Evolutionary conservation across 768 basidiomycete species (phyloP), one percentile per base, ranked within the genome.

Genomic region (Naganishia vaughanmartiniae): DNA sequence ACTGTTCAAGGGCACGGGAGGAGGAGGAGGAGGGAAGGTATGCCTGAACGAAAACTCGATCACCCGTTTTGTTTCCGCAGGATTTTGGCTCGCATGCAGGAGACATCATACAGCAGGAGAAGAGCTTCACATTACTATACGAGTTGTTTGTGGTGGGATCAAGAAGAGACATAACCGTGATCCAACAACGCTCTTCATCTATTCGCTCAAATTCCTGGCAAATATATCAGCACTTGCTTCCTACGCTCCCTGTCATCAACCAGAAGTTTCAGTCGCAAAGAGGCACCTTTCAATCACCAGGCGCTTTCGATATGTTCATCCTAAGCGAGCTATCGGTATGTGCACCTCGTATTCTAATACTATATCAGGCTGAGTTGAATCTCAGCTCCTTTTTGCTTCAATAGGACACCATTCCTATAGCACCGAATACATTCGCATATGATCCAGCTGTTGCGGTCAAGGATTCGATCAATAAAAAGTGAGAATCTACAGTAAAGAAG

Each of bases 401-500:
- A 58, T 28, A 63, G 60, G 60, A 63, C 17, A 63, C 39, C 21
- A 63, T 63, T 7, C 42, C 60, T 2, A 63, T 63, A 39, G 60
- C 60, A 26, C 60, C 60, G 2, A 63, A 63, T 30, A 63, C 60
- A 7, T 63, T 63, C 26, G 60, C 60, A 42, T 63, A 63, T 36
- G 88, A 90, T 0, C 85, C 87, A 48, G 89, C 90, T 56, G 87
- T 90, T 56, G 91, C 93, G 0, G 86, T 97, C 74, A 89, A 86
- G 31, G 86, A 89, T 71, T 91, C 93, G 76, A 84, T 98, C 73
- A 94, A 98, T 84, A 91, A 91, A 80, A 96, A 96, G 82, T 81
- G 33, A 73, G 77, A 48, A 21, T 42, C 14, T 30, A 14, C 11
- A n/a, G 2, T 1, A 54, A n/a, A 28, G 0, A n/a, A 19, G 11